Base-by-base conservation (phyloP, 2,329 filamentous ascomycete genomes). In the Fusarium veterinarium region DNA sequence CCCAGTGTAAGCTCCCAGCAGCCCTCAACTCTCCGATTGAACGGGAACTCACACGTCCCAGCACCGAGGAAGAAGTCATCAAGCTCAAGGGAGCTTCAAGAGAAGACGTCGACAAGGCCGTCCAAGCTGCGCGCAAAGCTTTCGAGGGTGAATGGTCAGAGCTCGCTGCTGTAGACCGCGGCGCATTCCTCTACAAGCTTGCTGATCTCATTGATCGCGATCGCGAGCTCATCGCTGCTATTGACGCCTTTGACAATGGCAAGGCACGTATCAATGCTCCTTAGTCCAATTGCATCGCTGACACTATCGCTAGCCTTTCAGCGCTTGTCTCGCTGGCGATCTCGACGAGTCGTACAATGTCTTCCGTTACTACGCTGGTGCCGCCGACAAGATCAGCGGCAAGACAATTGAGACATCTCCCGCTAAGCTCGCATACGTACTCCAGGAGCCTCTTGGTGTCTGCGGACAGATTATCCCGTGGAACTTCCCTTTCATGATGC, bases 361-460 rank as follows among this genome's bases (percentile, higher is more conserved):
- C 28, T 83, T 87, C 60, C 89, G 88, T 74, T 93, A 93, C 79
- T 93, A 93, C 76, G 91, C 89, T 38, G 91, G 91, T 35, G 92
- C 88, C 78, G 90, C 91, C 25, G 91, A 93, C 81, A 93, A 93
- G 82, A 88, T 92, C 60, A 87, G 89, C 46, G 91, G 91, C 19
- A 88, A 91, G 75, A 91, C 91, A 11, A 92, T 93, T 72, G 89
- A 90, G 72, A 92, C 90, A 1, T 87, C 86, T 1, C 85, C 87
- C 4, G 82, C 84, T 4, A 93, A 92, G 76, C 86, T 93, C 55
- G 90, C 91, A 13, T 93, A 93, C 73, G 92, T 90, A 0, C 84
- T 92, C 17, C 87, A 89, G 44, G 90, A 93, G 77, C 91, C 91
- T 4, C 81, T 93, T 23, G 91, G 91, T 31, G 91, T 93, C 0